Base-by-base conservation (phyloP, 2,329 filamentous ascomycete genomes). In the Cryphonectria japonica region DNA sequence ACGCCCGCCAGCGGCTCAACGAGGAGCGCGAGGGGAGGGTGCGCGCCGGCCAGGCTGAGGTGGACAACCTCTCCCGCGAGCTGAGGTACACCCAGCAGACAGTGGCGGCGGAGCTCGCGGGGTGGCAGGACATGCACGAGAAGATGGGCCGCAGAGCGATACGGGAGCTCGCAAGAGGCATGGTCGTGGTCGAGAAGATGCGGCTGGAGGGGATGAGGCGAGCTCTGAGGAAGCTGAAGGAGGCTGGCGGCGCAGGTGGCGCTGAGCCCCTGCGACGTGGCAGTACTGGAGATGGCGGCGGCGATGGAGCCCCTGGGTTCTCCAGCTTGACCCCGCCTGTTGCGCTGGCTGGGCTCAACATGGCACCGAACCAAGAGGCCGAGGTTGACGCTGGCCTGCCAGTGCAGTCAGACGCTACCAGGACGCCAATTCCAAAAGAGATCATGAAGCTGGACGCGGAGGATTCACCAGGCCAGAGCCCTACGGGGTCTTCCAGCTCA, bases 61-160 rank as follows among this genome's bases (percentile, higher is more conserved):
- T 93, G 14, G 88, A 91, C 29, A 88, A 89, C 60, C 81, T 97
- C n/a, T 91, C 92, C 0, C 89, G 89, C 67, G 96, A 99, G 80
- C 83, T 99, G 69, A 85, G 94, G 66, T 97, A 96, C 80, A 97
- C 95, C 64, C 95, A 98, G 82, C 93, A 97, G 80, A 94, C 95
- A 19, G 95, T 98, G 34, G 95, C 97, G 8, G 87, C 90, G 1
- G 96, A 99, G 82, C 81, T 99, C 69, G 96, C 96, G 0, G 94
- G 93, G 22, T 99, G 96, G 94, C 95, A 97, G 77, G 94, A 97
- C 57, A 89, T 94, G 83, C 90, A 97, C 77, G 93, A 94, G 75
- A 89, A 88, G 76, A 89, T 93, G 82, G 94, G 93, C 1, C 85
- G 90, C 72, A 88, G 88, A 71, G 93, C 93, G 39, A 88, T 98